phyloP scores from a whole-genome alignment of 352 stramenopile genomes.

The Saprolegnia diclina region DNA sequence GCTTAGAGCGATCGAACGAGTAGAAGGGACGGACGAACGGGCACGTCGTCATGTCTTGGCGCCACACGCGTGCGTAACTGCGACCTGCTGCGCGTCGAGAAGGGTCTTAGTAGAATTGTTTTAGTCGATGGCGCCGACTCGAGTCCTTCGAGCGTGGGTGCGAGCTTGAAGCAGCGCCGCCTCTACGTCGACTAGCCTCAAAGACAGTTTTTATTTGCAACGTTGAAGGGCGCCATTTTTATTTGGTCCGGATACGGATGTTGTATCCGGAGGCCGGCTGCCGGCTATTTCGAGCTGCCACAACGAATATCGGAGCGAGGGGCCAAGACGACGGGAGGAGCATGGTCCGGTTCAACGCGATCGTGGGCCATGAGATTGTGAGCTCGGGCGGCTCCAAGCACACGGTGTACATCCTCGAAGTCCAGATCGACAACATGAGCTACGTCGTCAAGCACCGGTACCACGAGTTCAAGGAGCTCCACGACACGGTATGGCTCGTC shows the following conservation, averaged over 20 bases:
- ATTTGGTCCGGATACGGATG: background rate
- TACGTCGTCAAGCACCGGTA: slow-evolving; percentile 79
- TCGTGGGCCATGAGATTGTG: slow-evolving; percentile 82
- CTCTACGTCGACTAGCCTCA: background rate
- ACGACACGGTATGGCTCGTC: slow-evolving; percentile 59
- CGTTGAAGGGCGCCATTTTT: background rate
- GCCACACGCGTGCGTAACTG: too few relatives aligned
- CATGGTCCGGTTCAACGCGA: slow-evolving; percentile 59
- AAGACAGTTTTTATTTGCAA: too few relatives aligned
- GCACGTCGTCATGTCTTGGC: too few relatives aligned
- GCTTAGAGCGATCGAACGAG: too few relatives aligned
- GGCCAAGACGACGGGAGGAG: background rate
- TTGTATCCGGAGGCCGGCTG: background rate
- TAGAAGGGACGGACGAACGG: too few relatives aligned
- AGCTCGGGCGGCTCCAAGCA: slow-evolving; percentile 84
- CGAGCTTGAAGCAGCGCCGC: too few relatives aligned
- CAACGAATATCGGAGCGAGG: background rate
- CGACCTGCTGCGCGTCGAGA: too few relatives aligned
- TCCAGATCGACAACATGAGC: slow-evolving; percentile 68
- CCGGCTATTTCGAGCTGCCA: background rate
- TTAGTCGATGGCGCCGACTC: too few relatives aligned
- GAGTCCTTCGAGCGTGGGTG: too few relatives aligned
- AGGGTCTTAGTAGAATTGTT: too few relatives aligned
- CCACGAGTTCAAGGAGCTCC: slow-evolving; percentile 85
- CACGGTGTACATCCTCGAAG: slow-evolving; percentile 80